A percentile compares a stretch with the other conserved stretches of the same genome.
Conservation (phyloP, 768 basidiomycete genomes). For the Leccinum rimulosum region DNA sequence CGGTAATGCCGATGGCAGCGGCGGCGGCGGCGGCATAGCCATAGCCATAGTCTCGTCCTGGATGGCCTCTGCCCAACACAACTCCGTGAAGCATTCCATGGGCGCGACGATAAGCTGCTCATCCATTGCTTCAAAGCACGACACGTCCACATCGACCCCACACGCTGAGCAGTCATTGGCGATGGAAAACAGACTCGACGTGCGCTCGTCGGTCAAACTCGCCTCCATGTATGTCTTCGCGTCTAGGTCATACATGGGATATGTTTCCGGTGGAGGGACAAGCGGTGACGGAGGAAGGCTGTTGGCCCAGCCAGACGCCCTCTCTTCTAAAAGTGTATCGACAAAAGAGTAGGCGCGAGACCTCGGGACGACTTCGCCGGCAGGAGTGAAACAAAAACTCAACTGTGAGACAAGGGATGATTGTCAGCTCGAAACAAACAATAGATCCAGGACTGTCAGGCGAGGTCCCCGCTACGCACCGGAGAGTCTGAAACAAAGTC, state of each 20-base stretch:
- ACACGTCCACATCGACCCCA: conserved; percentile 35
- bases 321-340: conserved; percentile 11
- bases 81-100: conserved; percentile 37
- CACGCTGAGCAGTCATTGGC: conserved; percentile 26
- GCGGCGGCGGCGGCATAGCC: neutral
- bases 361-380: conserved; percentile 9
- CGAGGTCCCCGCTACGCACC: conserved; percentile 14
- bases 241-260: conserved; percentile 8
- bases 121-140: conserved; percentile 38
- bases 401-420: conserved; percentile 8
- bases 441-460: neutral
- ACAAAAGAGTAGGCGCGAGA: conserved; percentile 16
- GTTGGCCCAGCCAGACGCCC: conserved; percentile 21
- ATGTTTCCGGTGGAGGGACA: conserved; percentile 2
- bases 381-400: conserved; percentile 22
- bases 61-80: conserved; percentile 40
- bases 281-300: conserved; percentile 17
- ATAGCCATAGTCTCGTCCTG: conserved; percentile 18
- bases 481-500: conserved; percentile 29
- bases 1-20: too few relatives aligned
- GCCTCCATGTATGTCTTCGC: conserved; percentile 5
- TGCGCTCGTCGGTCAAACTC: conserved; percentile 1
- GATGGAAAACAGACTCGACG: conserved; percentile 13
- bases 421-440: conserved; percentile 5
- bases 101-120: conserved; percentile 40